Percentiles rank a stretch among this genome's conserved stretches.
Evolutionary conservation across 495 filamentous ascomycete genomes (phyloP).

Genomic region (Lasiosphaeris hirsuta): DNA sequence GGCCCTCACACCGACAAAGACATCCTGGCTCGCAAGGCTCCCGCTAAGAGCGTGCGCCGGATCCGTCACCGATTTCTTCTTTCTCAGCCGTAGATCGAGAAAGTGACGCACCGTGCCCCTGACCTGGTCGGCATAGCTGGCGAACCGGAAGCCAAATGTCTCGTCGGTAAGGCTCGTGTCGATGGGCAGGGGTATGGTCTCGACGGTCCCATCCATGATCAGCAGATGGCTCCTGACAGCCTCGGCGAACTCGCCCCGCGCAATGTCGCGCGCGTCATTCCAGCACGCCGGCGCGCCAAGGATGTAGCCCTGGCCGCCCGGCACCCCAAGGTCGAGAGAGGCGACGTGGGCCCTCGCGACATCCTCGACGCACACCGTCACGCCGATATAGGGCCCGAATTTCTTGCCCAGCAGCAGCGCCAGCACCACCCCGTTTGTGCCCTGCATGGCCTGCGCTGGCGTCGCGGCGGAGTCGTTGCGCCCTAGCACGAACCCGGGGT

Average conservation of each 20-base stretch:
- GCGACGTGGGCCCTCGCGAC: conserved; percentile 42
- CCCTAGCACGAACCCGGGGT: conserved; percentile 45
- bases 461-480: conserved; percentile 39
- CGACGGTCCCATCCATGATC: conserved; percentile 35
- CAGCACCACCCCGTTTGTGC: conserved; percentile 36
- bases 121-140: conserved; percentile 48
- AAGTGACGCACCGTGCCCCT: conserved; percentile 38
- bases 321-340: conserved; percentile 38
- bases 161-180: conserved; percentile 43
- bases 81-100: conserved; percentile 24
- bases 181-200: conserved; percentile 36
- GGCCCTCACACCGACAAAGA: too few species aligned
- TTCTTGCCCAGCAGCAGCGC: conserved; percentile 34
- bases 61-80: conserved; percentile 4
- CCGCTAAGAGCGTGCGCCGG: too few species aligned
- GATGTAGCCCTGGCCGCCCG: conserved; percentile 40
- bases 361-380: conserved; percentile 41
- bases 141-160: conserved; percentile 46
- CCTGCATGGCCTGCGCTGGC: conserved; percentile 29
- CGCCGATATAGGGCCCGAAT: conserved; percentile 28
- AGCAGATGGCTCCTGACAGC: conserved; percentile 39
- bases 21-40: too few species aligned
- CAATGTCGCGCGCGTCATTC: conserved; percentile 44
- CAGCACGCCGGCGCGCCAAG: conserved; percentile 35
- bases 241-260: conserved; percentile 37